Evolutionary conservation across 805 yeast species (phyloP), one percentile per base, ranked within the genome.

Genomic region (Lipomyces oligophaga): DNA sequence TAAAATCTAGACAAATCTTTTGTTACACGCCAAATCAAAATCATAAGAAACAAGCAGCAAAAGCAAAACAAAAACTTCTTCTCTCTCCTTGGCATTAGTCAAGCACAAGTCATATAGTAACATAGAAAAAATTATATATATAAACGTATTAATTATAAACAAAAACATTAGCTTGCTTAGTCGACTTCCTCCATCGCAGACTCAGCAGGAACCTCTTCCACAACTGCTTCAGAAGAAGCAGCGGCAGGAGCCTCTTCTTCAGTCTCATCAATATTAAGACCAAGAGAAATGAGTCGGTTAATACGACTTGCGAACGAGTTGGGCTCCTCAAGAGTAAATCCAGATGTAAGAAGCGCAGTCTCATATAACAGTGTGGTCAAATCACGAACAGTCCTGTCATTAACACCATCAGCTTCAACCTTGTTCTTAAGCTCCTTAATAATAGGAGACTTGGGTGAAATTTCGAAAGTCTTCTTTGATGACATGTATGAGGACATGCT

Each of bases 111-210:
- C 30, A 10, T 10, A 10, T 27, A 27, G 13, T n/a, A n/a, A n/a
- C n/a, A n/a, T n/a, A n/a, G n/a, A n/a, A n/a, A n/a, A n/a, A n/a
- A n/a, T n/a, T 8, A 33, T 10, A n/a, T 33, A 33, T 18, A 33
- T 8, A n/a, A 11, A 33, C 10, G 11, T 8, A 33, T 8, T 18
- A 33, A 33, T 16, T 22, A n/a, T 18, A 13, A 34, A n/a, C 11
- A 15, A 18, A n/a, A 16, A 11, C 26, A 19, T n/a, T n/a, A n/a
- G n/a, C n/a, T 25, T 36, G 22, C 28, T 38, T 85, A 90, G 74
- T 90, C 98, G 71, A 90, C 97, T 77, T 90, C 98, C 80, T 90
- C 98, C 98, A 90, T 93, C 67, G 88, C 95, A 57, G 94, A 82
- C 76, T 87, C 96, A 66, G 81, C 88, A 64, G 81, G 80, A 53